Conservation (phyloP, 805 yeast genomes). For the Gaillardinia entomophila region DNA sequence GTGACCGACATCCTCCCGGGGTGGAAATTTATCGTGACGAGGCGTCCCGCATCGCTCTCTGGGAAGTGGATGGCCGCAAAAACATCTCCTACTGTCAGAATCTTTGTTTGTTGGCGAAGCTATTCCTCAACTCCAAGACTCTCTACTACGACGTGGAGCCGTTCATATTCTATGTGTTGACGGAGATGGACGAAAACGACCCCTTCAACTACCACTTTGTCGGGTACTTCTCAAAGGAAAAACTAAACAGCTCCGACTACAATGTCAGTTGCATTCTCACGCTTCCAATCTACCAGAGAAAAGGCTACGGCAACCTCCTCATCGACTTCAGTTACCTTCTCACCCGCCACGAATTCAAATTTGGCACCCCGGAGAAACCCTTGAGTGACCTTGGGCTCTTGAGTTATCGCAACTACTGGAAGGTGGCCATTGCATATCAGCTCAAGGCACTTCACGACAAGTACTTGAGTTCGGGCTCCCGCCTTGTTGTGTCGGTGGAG, state of each 20-base stretch:
- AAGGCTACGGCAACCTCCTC: constrained; percentile 83
- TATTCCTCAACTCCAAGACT: constrained; percentile 86
- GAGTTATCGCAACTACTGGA: constrained; percentile 89
- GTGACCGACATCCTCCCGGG: constrained; percentile 60
- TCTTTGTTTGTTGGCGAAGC: constrained; percentile 80
- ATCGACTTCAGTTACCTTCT: constrained; percentile 86
- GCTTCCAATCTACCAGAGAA: constrained; percentile 78
- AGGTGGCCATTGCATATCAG: constrained; percentile 50
- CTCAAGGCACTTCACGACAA: constrained; percentile 24
- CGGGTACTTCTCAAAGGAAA: constrained; percentile 92
- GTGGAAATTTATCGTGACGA: constrained; percentile 35
- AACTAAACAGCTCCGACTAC: constrained; percentile 65
- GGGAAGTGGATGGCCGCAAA: constrained; percentile 74
- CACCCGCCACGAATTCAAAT: constrained; percentile 65
- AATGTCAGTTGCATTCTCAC: constrained; percentile 90
- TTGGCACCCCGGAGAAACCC: constrained; percentile 96
- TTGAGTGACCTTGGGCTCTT: constrained; percentile 78
- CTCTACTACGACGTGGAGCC: constrained; percentile 95
- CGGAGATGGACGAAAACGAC: constrained; percentile 51
- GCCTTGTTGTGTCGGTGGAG: constrained; percentile 44
- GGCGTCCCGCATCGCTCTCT: constrained; percentile 22
- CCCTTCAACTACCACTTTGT: constrained; percentile 62
- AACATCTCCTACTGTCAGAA: constrained; percentile 82
- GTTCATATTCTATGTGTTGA: constrained; percentile 79
- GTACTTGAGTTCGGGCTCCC: constrained; percentile 4